Evolutionary conservation across 495 filamentous ascomycete species (phyloP).

Genomic region (Aspergillus egyptiacus): DNA sequence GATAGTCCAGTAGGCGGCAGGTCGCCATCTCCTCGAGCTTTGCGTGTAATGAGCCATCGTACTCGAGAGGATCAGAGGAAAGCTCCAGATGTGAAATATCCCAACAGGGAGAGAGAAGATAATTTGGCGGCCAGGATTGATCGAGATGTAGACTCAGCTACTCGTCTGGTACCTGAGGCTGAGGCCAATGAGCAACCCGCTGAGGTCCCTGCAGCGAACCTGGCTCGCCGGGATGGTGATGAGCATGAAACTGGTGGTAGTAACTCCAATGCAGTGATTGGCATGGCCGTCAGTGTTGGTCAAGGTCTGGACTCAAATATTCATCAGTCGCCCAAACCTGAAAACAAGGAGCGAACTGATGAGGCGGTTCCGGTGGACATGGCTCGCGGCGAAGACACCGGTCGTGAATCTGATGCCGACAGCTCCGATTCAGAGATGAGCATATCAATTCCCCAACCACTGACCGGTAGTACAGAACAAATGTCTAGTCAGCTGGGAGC

Average conservation of each 20-base stretch:
- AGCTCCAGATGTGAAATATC: not conserved
- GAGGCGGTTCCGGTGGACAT: not conserved
- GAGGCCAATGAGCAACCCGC: not conserved
- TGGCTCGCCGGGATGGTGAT: too few species aligned
- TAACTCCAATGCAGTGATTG: not conserved
- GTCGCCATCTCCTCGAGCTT: not conserved
- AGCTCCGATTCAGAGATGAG: constrained; percentile 51
- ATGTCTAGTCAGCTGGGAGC: constrained; percentile 25
- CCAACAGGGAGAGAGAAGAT: not conserved
- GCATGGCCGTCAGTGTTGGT: too few species aligned
- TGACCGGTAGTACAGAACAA: constrained; percentile 30
- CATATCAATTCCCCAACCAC: constrained; percentile 44
- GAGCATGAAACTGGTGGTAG: not conserved
- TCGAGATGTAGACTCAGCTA: not conserved
- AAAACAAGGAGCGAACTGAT: not conserved
- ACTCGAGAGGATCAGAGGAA: not conserved
- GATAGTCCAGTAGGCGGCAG: constrained; percentile 21
- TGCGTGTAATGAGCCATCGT: not conserved
- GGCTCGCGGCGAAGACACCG: not conserved
- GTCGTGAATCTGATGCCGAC: constrained; percentile 22
- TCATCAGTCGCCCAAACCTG: not conserved
- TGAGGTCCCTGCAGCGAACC: not conserved
- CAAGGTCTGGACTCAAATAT: too few species aligned
- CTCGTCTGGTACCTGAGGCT: not conserved
- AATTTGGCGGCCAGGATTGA: not conserved